These are phyloP conservation scores for Diaporthe ampelina DNA, from an alignment of 2,329 filamentous ascomycete genomes.

Conservation along the genomic window DNA sequence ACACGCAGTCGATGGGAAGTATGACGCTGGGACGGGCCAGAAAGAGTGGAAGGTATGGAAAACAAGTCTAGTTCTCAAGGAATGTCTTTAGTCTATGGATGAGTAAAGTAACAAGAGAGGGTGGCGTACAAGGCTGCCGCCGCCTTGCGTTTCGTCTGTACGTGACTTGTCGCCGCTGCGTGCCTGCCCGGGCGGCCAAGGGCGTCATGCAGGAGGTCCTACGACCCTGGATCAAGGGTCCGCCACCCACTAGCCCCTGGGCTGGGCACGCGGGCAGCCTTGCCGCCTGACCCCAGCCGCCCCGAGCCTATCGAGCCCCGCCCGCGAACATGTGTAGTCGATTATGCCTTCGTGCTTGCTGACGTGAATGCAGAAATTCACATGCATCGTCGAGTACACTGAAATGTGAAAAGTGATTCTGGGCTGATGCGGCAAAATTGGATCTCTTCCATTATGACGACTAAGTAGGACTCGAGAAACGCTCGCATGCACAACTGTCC, in stretches of 20 bases:
- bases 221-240: background rate
- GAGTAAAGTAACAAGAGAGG: background rate
- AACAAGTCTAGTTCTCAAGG: conserved; percentile 20
- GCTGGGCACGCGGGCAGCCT: conserved; percentile 27
- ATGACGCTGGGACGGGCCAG: background rate
- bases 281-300: background rate
- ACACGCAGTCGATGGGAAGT: background rate
- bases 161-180: conserved; percentile 7
- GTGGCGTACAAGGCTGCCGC: conserved; percentile 22
- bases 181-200: conserved; percentile 11
- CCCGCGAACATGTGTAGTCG: no score
- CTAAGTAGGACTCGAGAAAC: background rate
- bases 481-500: background rate
- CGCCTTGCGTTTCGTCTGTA: conserved; percentile 35
- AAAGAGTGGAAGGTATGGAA: conserved; percentile 1
- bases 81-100: conserved; percentile 1
- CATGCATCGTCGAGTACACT: no score
- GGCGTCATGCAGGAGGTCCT: conserved; percentile 7
- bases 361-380: no score
- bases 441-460: background rate
- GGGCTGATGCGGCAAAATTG: background rate
- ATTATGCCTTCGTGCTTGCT: no score
- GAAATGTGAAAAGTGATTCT: background rate
- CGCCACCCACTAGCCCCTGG: conserved; percentile 8
- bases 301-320: background rate